Evolutionary conservation across 345 rosid genomes (phyloP).

Genomic region (Trapa incisa): DNA sequence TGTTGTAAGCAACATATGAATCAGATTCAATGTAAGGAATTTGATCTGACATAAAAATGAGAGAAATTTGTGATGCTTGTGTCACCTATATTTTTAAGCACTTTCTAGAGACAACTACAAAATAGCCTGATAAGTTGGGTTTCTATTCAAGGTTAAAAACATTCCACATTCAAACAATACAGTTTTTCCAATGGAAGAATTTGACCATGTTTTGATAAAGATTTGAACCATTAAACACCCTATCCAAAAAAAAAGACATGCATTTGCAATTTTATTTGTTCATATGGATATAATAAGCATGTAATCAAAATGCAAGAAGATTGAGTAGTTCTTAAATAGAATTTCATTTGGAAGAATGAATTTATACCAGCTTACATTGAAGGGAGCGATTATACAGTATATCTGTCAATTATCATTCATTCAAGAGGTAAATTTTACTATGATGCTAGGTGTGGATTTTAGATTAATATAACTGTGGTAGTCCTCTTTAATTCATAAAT

Average conservation of each 20-base stretch:
- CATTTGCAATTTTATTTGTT: not conserved
- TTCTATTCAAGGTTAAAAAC: too few relatives aligned
- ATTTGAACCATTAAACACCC: not conserved
- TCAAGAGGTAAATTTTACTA: not conserved
- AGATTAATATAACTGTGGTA: not conserved
- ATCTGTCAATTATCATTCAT: too few relatives aligned
- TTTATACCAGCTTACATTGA: too few relatives aligned
- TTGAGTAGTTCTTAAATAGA: too few relatives aligned
- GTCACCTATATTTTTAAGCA: not conserved
- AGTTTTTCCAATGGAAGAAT: not conserved
- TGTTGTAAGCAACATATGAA: slow-evolving; percentile 68
- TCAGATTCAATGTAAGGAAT: slow-evolving; percentile 75
- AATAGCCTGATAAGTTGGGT: not conserved
- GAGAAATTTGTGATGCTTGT: slow-evolving; percentile 1
- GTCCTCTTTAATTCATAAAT: too few relatives aligned
- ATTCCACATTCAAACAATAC: not conserved
- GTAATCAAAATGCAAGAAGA: not conserved
- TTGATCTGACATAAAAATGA: slow-evolving; percentile 37
- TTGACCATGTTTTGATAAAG: not conserved
- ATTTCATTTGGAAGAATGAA: too few relatives aligned
- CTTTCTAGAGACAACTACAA: not conserved
- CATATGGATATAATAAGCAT: not conserved
- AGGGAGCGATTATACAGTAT: too few relatives aligned
- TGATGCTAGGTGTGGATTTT: not conserved
- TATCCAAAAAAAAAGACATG: not conserved